phyloP scores from a whole-genome alignment of 495 filamentous ascomycete genomes.

The Hypoxylon subgilvum region DNA sequence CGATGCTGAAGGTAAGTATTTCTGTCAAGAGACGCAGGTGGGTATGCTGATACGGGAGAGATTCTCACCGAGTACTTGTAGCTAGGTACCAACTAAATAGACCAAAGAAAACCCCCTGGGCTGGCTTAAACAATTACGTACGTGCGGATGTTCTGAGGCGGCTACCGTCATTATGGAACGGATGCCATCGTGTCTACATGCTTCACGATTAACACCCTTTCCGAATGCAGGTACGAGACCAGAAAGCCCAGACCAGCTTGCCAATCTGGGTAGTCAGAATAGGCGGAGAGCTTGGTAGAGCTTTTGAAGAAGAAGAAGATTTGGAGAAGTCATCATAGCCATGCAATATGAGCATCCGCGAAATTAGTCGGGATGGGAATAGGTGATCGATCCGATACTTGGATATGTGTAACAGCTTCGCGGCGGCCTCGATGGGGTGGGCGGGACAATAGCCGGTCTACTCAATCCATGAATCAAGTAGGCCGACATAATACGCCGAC shows the following conservation, averaged over 20 bases:
- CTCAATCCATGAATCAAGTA: not conserved
- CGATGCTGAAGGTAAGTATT: too few species aligned
- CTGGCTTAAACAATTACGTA: too few species aligned
- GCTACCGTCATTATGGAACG: too few species aligned
- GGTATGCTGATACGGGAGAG: too few species aligned
- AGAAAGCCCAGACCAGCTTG: conserved; percentile 6
- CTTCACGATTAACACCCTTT: not conserved
- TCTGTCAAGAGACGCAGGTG: too few species aligned
- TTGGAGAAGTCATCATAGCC: not conserved
- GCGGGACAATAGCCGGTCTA: not conserved
- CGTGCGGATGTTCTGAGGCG: too few species aligned
- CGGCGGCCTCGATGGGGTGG: conserved; percentile 5
- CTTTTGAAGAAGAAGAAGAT: not conserved
- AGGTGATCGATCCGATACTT: conserved; percentile 1
- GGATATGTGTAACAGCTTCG: conserved; percentile 9
- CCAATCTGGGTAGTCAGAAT: conserved; percentile 10
- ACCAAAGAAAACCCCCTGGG: too few species aligned
- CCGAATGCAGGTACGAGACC: conserved; percentile 22
- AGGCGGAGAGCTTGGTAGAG: conserved; percentile 11
- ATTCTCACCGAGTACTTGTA: too few species aligned
- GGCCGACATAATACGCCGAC: conserved; percentile 14
- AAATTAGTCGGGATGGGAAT: conserved; percentile 6
- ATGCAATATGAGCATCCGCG: not conserved
- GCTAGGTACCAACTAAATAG: too few species aligned
- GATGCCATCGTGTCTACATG: too few species aligned